These are phyloP conservation scores for Saturnispora halmiae DNA, from an alignment of 805 yeast genomes.

Conservation along the genomic window DNA sequence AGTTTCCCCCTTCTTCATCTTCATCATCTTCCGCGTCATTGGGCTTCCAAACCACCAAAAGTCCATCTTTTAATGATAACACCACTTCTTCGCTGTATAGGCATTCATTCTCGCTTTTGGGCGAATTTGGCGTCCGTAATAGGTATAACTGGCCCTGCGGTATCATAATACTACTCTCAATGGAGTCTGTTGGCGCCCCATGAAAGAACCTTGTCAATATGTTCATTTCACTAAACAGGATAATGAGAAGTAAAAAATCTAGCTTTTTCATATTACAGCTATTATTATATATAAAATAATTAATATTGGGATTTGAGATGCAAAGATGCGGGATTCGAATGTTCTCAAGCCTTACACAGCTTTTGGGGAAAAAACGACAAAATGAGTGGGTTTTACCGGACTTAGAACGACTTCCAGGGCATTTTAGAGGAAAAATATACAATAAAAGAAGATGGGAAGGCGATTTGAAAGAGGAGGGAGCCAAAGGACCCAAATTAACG, in stretches of 20 bases:
- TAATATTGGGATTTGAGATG: too few species aligned
- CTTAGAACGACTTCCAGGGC: slow-evolving; percentile 27
- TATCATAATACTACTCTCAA: slow-evolving; percentile 55
- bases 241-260: background rate
- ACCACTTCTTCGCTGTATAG: slow-evolving; percentile 74
- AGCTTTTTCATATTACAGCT: too few species aligned
- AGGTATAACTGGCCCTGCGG: slow-evolving; percentile 76
- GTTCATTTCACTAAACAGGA: slow-evolving; percentile 47
- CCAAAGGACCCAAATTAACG: slow-evolving; percentile 8
- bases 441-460: slow-evolving; percentile 24
- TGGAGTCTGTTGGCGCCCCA: slow-evolving; percentile 29
- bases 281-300: too few species aligned
- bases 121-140: slow-evolving; percentile 66
- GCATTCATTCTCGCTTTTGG: slow-evolving; percentile 80
- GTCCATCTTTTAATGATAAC: slow-evolving; percentile 22
- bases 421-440: slow-evolving; percentile 28
- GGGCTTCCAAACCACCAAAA: slow-evolving; percentile 60
- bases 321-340: background rate
- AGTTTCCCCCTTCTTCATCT: slow-evolving; percentile 41
- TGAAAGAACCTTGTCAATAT: slow-evolving; percentile 50
- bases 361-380: slow-evolving; percentile 14
- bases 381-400: slow-evolving; percentile 31
- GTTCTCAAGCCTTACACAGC: background rate
- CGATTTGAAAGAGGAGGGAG: slow-evolving; percentile 14
- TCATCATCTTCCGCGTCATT: slow-evolving; percentile 52